Percentiles rank a stretch among this genome's conserved stretches.
Evolutionary conservation across 1,139 yeast species (phyloP).

Genomic region (Protomyces lactucae-debilis): DNA sequence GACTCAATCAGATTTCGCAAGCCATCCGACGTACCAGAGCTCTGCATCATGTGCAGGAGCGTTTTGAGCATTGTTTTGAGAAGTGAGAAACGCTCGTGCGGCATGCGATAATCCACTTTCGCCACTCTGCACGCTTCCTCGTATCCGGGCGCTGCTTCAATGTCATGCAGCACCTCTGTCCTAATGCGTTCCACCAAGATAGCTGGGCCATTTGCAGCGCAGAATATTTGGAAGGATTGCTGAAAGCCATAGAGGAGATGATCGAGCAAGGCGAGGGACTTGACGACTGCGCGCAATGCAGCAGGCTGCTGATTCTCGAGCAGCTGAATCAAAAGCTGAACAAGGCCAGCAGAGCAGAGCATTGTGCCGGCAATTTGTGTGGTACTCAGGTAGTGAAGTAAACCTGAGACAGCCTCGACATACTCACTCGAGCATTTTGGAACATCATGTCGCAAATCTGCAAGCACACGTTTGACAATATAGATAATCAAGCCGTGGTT

Average conservation of each 20-base stretch:
- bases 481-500: conserved; percentile 79
- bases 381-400: conserved; percentile 34
- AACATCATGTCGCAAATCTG: conserved; percentile 45
- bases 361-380: conserved; percentile 28
- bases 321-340: conserved; percentile 62
- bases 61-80: conserved; percentile 51
- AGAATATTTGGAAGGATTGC: conserved; percentile 55
- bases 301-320: conserved; percentile 47
- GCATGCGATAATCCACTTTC: conserved; percentile 51
- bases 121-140: not conserved
- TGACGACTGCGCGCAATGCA: conserved; percentile 37
- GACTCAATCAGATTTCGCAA: conserved; percentile 83
- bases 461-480: conserved; percentile 57
- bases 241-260: conserved; percentile 50
- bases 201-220: conserved; percentile 61
- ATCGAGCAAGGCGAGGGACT: conserved; percentile 60
- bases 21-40: conserved; percentile 71
- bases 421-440: conserved; percentile 32
- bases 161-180: conserved; percentile 55
- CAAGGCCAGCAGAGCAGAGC: conserved; percentile 58
- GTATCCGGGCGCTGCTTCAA: not conserved
- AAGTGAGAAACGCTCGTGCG: conserved; percentile 58
- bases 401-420: conserved; percentile 32
- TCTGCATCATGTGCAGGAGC: conserved; percentile 58
- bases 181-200: conserved; percentile 57